Percentiles rank a stretch among this genome's conserved stretches.
Evolutionary conservation across 1,284 basidiomycete genomes (phyloP).

Genomic region (Boletus sp.): DNA sequence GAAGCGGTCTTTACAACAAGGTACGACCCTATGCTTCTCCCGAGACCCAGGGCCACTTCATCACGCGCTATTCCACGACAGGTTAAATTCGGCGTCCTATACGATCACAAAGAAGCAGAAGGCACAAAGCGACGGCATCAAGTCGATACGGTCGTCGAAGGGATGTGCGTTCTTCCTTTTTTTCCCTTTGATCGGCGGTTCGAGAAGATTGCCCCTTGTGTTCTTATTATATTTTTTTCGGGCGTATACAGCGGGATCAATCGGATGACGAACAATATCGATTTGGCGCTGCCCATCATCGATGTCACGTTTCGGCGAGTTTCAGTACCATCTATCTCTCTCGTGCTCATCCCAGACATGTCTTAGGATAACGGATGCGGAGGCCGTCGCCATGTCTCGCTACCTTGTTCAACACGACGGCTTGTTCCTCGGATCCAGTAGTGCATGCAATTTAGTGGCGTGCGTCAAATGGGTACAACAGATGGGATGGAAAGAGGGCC

Average conservation of each 20-base stretch:
- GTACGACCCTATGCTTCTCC: constrained; percentile 33
- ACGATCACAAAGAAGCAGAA: constrained; percentile 85
- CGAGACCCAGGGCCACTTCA: neutral
- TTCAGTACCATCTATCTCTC: neutral
- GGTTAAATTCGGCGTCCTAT: constrained; percentile 94
- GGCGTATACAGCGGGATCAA: constrained; percentile 74
- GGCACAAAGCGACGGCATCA: constrained; percentile 93
- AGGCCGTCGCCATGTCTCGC: constrained; percentile 90
- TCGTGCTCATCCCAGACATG: neutral
- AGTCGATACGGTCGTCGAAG: constrained; percentile 89
- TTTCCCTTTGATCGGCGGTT: neutral
- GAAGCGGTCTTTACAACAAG: constrained; percentile 94
- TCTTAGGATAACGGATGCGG: constrained; percentile 77
- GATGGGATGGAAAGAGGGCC: constrained; percentile 62
- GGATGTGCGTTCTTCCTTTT: constrained; percentile 55
- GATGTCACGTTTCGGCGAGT: constrained; percentile 82
- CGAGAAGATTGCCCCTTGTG: neutral
- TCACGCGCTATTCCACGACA: constrained; percentile 25
- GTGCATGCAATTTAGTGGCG: constrained; percentile 92
- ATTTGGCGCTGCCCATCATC: constrained; percentile 74
- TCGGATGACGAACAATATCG: constrained; percentile 81
- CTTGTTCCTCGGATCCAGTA: constrained; percentile 92
- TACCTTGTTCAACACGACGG: constrained; percentile 88
- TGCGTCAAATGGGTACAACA: constrained; percentile 75
- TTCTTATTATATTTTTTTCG: too few relatives aligned